A percentile compares a stretch with the other conserved stretches of the same genome.
phyloP scores from a whole-genome alignment of 371 early-diverging fungal species.

The Mucor velutinosus region DNA sequence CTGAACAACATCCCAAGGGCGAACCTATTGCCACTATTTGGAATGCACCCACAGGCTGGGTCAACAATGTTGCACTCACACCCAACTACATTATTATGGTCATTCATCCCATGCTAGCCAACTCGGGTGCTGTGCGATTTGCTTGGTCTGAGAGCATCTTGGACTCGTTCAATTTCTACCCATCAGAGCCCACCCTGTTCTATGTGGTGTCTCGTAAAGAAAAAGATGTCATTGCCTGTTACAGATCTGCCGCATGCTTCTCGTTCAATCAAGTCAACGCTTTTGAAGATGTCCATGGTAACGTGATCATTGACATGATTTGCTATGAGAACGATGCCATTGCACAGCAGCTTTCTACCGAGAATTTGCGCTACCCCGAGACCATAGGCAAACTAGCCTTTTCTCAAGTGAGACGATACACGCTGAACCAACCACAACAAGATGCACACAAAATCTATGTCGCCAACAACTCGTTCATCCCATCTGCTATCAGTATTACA shows the following conservation, averaged over 20 bases:
- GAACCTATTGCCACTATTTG: conserved; percentile 62
- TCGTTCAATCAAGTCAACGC: conserved; percentile 79
- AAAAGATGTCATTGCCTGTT: conserved; percentile 67
- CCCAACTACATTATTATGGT: conserved; percentile 69
- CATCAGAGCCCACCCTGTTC: conserved; percentile 60
- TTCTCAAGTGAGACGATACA: conserved; percentile 66
- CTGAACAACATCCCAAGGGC: conserved; percentile 65
- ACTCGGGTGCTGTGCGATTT: conserved; percentile 66
- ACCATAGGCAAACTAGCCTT: conserved; percentile 42
- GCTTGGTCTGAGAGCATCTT: conserved; percentile 72
- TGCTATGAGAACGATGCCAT: conserved; percentile 66
- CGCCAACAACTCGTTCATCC: conserved; percentile 31
- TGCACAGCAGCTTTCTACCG: conserved; percentile 58
- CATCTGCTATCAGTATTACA: conserved; percentile 25
- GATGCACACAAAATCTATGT: conserved; percentile 52
- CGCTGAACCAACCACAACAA: conserved; percentile 42
- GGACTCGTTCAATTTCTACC: conserved; percentile 67
- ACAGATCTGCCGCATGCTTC: conserved; percentile 63
- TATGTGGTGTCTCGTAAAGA: conserved; percentile 73
- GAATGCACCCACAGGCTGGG: conserved; percentile 64
- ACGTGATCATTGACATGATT: conserved; percentile 66
- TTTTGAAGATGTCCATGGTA: conserved; percentile 68
- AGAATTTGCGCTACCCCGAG: conserved; percentile 55
- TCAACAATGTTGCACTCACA: conserved; percentile 77
- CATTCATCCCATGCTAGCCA: conserved; percentile 59